A percentile compares a stretch with the other conserved stretches of the same genome.
Conservation (phyloP, 2,329 filamentous ascomycete genomes). For the Phaeosphaeria sp. region DNA sequence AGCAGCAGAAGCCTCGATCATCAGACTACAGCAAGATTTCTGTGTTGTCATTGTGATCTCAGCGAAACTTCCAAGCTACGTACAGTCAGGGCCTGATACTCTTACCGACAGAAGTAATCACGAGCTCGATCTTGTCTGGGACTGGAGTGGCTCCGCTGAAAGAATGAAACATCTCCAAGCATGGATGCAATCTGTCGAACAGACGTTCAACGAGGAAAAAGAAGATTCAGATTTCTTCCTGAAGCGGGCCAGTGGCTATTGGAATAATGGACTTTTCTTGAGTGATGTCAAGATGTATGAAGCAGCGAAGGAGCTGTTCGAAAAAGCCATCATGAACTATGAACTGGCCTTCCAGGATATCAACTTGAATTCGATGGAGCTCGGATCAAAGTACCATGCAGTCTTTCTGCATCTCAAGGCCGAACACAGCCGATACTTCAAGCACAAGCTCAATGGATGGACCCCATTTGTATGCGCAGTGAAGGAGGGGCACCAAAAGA, state of each 20-base stretch:
- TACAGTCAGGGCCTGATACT: not conserved
- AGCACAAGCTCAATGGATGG: not conserved
- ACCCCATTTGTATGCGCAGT: not conserved
- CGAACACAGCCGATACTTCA: not conserved
- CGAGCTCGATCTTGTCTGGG: not conserved
- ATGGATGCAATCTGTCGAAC: no score
- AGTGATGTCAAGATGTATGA: not conserved
- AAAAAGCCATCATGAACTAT: not conserved
- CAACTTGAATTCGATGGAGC: not conserved
- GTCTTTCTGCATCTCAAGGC: not conserved
- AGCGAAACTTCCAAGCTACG: not conserved
- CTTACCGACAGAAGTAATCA: not conserved
- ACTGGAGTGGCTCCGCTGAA: not conserved
- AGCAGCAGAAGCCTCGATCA: conserved; percentile 14
- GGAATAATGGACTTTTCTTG: not conserved
- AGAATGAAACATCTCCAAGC: no score
- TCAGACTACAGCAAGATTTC: conserved; percentile 8
- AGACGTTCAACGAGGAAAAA: no score
- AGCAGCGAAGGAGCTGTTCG: not conserved
- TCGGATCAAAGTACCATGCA: not conserved
- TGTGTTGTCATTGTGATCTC: conserved; percentile 9
- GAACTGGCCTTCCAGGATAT: no score
- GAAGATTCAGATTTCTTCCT: not conserved
- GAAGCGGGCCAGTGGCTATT: not conserved
- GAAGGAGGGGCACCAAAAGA: not conserved